Base-by-base conservation (phyloP, 202 grass and related monocot genomes). In the Schoenoplectus tabernaemontani region DNA sequence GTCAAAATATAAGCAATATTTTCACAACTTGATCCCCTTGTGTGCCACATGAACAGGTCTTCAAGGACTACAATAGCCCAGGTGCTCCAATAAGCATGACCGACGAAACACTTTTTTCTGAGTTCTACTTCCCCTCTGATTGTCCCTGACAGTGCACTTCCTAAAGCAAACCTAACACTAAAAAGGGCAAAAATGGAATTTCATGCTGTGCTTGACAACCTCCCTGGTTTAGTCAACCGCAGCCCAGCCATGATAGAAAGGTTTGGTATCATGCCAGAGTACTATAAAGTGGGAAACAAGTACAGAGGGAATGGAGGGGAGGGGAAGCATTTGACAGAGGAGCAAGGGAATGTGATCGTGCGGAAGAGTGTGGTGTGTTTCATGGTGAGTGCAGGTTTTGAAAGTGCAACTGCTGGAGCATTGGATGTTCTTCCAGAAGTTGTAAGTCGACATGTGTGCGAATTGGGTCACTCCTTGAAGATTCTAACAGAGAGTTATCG, bases 231-330 rank as follows among this genome's bases (percentile, higher is more conserved):
- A 48, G 76, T 91, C 84, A 99, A 66, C 69, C 91, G 90, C 39
- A 99, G 86, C 64, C 89, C 90, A 65, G 92, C 90, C 83, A 96
- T 99, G 92, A 91, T 99, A 26, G 92, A 99, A 89, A 92, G 96
- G 59, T 99, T 99, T 86, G 96, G 96, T 38, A 93, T 99, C 78
- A 72, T 99, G 75, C 92, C 96, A 73, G 95, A 97, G 64, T 99
- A 99, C 48, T 87, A 93, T 80, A 99, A 99, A 77, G 88, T 86
- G 65, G 96, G 96, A 58, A 91, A 85, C 85, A 99, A 99, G 87
- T 99, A 92, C 86, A 90, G 91, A 89, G 88, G 95, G 58, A 98
- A 92, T 88, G 83, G 88, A 86, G 83, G 85, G 83, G 86, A 86
- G 83, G 90, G 90, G 64, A 95, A 87, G 81, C 76, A 82, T 59